Percentiles rank a stretch among this genome's conserved stretches.
Evolutionary conservation across 2,329 filamentous ascomycete species (phyloP).

Genomic region (Xylariomycetidae sp.): DNA sequence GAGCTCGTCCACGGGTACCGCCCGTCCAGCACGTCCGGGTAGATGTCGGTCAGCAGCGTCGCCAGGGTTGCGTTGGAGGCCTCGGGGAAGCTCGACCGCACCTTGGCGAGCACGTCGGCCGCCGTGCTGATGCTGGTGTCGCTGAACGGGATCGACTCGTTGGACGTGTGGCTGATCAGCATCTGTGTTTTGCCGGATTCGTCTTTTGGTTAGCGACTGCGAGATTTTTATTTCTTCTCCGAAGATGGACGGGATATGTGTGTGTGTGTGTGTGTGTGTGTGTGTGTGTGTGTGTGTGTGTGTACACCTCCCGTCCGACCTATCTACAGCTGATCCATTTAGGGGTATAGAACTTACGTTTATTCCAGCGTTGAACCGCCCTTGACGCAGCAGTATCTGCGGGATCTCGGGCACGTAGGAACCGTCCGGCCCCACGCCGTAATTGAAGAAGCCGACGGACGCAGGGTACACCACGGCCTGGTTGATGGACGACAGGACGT

Average conservation of each 20-base stretch:
- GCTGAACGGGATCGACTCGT: constrained; percentile 41
- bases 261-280: too few species aligned
- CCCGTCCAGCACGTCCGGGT: constrained; percentile 44
- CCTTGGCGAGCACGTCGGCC: constrained; percentile 14
- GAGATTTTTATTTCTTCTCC: too few species aligned
- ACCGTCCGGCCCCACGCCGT: constrained; percentile 21
- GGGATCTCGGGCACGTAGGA: constrained; percentile 18
- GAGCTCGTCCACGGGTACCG: constrained; percentile 36
- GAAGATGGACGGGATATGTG: too few species aligned
- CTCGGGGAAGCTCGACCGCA: constrained; percentile 9
- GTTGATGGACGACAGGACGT: constrained; percentile 13
- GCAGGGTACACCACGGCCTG: constrained; percentile 17
- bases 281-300: too few species aligned
- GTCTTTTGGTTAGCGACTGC: too few species aligned
- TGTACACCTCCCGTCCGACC: too few species aligned
- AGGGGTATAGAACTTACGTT: constrained; percentile 11
- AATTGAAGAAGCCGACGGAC: constrained; percentile 21
- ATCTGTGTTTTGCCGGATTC: constrained; percentile 6
- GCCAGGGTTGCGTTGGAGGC: constrained; percentile 23
- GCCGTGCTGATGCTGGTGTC: constrained; percentile 35
- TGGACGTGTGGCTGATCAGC: constrained; percentile 35
- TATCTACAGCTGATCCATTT: too few species aligned
- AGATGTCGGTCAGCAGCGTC: constrained; percentile 40
- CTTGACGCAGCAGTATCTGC: constrained; percentile 16
- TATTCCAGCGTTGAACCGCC: constrained; percentile 13